These are phyloP conservation scores for Fusarium praegraminearum DNA, from an alignment of 2,329 filamentous ascomycete genomes.

Conservation along the genomic window DNA sequence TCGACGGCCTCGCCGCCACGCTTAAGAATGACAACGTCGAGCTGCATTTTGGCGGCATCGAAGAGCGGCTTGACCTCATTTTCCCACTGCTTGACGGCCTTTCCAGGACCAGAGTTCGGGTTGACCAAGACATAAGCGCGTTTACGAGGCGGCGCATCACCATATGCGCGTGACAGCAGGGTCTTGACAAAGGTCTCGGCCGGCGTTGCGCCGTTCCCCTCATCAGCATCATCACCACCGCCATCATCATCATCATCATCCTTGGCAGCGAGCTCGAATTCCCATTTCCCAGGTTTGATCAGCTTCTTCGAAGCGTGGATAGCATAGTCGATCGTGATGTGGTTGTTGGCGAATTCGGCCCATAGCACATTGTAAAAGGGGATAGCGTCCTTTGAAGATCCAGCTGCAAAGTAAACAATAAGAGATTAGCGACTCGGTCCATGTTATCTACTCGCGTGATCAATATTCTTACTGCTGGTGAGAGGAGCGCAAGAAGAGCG, in stretches of 20 bases:
- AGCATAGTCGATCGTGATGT: conserved; percentile 80
- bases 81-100: conserved; percentile 78
- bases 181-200: conserved; percentile 72
- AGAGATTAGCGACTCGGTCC: conserved; percentile 13
- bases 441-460: background rate
- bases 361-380: conserved; percentile 88
- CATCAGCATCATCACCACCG: conserved; percentile 3
- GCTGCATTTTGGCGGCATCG: conserved; percentile 79
- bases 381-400: conserved; percentile 59
- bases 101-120: conserved; percentile 87
- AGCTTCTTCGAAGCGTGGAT: conserved; percentile 67
- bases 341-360: conserved; percentile 72
- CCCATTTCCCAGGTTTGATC: conserved; percentile 71
- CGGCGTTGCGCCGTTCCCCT: conserved; percentile 50
- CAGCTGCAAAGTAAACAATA: conserved; percentile 30
- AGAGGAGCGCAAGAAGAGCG: conserved; percentile 44
- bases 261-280: conserved; percentile 58
- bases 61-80: conserved; percentile 84
- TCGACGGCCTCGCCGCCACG: conserved; percentile 82
- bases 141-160: conserved; percentile 74
- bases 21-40: conserved; percentile 79
- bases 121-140: conserved; percentile 91
- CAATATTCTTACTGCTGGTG: conserved; percentile 28
- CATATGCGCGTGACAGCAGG: conserved; percentile 78
- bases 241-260: background rate